phyloP scores from a whole-genome alignment of 345 rosid species.

The rapeseed (Brassica napus) region Da-Ae NC_063451.1:34503501-34504000 shows the following conservation, averaged over 20 bases:
- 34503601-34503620: neutral
- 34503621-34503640: neutral
- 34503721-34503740: neutral
- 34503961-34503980: conserved; percentile 4
- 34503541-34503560: neutral
- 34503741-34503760: neutral
- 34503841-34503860: neutral
- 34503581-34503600: neutral
- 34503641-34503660: neutral
- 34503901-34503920: neutral
- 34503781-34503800: neutral
- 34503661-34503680: neutral
- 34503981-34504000: neutral
- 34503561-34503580: neutral
- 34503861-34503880: neutral
- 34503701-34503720: neutral
- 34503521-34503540: neutral
- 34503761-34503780: neutral
- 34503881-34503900: neutral
- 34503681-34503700: neutral
- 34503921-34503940: neutral
- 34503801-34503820: neutral
- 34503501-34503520: neutral
- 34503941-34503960: neutral
- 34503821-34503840: neutral